Evolutionary conservation across 2,329 filamentous ascomycete genomes (phyloP), one percentile per base, ranked within the genome.

Genomic region (Bimuria novae-zelandiae): DNA sequence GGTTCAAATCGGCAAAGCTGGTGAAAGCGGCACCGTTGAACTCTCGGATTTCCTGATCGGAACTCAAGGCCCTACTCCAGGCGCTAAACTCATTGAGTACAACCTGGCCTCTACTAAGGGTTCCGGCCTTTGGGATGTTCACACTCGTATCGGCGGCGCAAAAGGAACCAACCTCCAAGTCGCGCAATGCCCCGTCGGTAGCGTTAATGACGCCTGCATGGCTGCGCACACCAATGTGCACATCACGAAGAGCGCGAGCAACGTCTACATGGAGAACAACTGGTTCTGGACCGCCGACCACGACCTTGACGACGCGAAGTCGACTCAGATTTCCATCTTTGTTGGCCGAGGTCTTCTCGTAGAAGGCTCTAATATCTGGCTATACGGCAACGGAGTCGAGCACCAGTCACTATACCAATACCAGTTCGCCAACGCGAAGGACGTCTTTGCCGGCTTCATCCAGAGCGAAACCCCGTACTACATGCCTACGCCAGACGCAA

Each of bases 271-370:
- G 43, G 91, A 96, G 76, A 96, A 97, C 77, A 87, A 84, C 47
- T 97, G 92, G 92, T 88, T 89, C 76, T 97, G 92, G 69, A 89
- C 92, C 29, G 85, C 92, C 0, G 93, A 97, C 71, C 93, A 97
- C 78, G 90, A 95, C 69, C 86, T 97, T 29, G 92, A 97, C 72
- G 82, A 86, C n/a, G 54, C 75, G 7, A 87, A 88, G 66, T 84
- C 89, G 72, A 84, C 78, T 8, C 89, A 92, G 70, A 86, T 93
- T 70, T 87, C 87, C 65, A 83, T 97, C 65, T 96, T 88, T 82
- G 96, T 90, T 66, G 92, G 91, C 22, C 89, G 92, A 52, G 92
- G 92, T 60, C 81, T 95, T 41, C 81, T 87, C 30, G 83, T 96
- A 56, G 91, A 96, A 76, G 73, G 67, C 11, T 56, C 68, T 6